phyloP scores from a whole-genome alignment of 192 early-diverging fungal genomes.

The Powellomyces hirtus region DNA sequence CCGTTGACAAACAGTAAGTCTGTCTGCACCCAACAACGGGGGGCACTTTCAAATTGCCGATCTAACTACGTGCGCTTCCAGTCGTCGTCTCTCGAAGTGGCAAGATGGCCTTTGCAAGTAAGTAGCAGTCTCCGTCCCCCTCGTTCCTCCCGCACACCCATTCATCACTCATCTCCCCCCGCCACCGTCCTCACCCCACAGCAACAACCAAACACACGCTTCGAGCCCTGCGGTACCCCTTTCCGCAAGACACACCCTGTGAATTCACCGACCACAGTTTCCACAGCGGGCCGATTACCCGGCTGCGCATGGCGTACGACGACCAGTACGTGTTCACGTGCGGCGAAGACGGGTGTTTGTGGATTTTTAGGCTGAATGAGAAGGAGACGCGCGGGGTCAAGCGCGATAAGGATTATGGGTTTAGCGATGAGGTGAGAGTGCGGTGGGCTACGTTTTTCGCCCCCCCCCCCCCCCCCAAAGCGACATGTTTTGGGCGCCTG shows the following conservation, averaged over 20 bases:
- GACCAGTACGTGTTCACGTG: slow-evolving; percentile 59
- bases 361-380: slow-evolving; percentile 54
- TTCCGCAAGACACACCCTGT: slow-evolving; percentile 37
- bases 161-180: not conserved
- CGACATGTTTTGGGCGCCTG: not conserved
- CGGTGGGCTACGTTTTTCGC: slow-evolving; percentile 38
- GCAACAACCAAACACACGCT: slow-evolving; percentile 44
- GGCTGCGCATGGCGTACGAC: slow-evolving; percentile 52
- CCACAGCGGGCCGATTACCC: slow-evolving; percentile 52
- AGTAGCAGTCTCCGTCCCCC: not conserved
- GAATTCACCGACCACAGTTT: slow-evolving; percentile 60
- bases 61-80: not conserved
- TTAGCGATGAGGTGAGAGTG: slow-evolving; percentile 54
- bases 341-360: slow-evolving; percentile 56
- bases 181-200: not conserved
- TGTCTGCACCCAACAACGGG: not conserved
- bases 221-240: slow-evolving; percentile 43
- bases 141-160: not conserved
- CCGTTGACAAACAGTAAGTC: slow-evolving; percentile 23
- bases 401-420: slow-evolving; percentile 49
- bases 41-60: too few species aligned
- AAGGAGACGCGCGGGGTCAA: slow-evolving; percentile 51
- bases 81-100: slow-evolving; percentile 16
- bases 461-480: slow-evolving; percentile 34
- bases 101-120: slow-evolving; percentile 26